Evolutionary conservation across 2,329 filamentous ascomycete species (phyloP).

Genomic region (Helminthosporium solani): DNA sequence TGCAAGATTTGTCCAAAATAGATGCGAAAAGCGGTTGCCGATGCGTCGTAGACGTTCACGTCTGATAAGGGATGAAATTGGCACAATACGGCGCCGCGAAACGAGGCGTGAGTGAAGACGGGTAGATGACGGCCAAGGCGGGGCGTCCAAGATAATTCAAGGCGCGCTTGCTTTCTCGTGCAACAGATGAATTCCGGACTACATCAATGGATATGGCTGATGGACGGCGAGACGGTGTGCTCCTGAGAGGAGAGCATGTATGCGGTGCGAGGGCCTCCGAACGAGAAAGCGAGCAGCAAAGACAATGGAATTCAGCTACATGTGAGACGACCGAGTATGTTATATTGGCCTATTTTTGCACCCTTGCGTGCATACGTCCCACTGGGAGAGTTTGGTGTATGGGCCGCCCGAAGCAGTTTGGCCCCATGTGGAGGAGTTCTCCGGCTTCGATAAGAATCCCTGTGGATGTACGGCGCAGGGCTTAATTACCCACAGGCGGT

Average conservation of each 20-base stretch:
- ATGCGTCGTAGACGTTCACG: too few species aligned
- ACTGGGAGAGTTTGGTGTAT: conserved; percentile 27
- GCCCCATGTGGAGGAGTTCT: conserved; percentile 22
- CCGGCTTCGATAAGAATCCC: conserved; percentile 36
- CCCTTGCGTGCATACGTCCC: conserved; percentile 28
- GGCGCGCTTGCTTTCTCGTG: background rate
- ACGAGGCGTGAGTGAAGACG: background rate
- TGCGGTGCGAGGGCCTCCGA: background rate
- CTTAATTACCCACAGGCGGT: conserved; percentile 24
- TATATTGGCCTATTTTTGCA: conserved; percentile 30
- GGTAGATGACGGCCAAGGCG: background rate
- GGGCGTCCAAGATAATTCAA: background rate
- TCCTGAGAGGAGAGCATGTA: conserved; percentile 2
- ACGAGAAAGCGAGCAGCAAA: conserved; percentile 3
- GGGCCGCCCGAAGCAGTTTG: conserved; percentile 22
- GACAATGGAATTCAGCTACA: conserved; percentile 11
- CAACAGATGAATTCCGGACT: conserved; percentile 5
- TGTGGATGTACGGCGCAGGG: conserved; percentile 15
- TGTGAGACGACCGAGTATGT: conserved; percentile 19
- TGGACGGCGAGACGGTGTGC: conserved; percentile 8
- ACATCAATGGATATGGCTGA: conserved; percentile 17
- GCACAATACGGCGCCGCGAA: background rate
- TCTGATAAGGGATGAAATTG: too few species aligned
- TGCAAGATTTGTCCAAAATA: background rate
- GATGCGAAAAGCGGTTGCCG: too few species aligned